A percentile compares a stretch with the other conserved stretches of the same genome.
phyloP scores from a whole-genome alignment of 2,329 filamentous ascomycete genomes.

The Pochonia chlamydosporia region DNA sequence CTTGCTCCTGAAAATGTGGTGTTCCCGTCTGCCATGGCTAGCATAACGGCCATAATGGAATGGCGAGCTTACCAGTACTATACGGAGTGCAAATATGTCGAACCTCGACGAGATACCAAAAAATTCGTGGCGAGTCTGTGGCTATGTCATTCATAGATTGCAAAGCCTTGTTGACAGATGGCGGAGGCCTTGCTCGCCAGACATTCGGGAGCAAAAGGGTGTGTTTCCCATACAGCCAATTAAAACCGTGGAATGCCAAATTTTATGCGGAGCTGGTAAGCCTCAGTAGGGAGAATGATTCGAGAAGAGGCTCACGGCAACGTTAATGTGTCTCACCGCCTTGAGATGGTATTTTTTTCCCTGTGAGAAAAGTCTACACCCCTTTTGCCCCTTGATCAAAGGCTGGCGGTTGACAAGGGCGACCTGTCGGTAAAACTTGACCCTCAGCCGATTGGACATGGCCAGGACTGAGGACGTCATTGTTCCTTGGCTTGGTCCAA shows the following conservation, averaged over 20 bases:
- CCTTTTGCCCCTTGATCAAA: conserved; percentile 1
- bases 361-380: neutral
- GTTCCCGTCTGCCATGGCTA: no score
- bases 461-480: conserved; percentile 12
- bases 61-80: no score
- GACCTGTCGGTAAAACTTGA: conserved; percentile 6
- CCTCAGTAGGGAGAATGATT: conserved; percentile 9
- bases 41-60: no score
- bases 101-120: no score
- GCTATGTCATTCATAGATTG: no score
- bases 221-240: no score
- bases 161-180: no score
- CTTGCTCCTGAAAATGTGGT: no score
- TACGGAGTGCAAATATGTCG: no score
- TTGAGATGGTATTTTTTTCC: neutral
- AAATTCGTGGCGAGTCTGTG: no score
- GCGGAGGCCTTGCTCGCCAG: no score
- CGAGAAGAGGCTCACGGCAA: conserved; percentile 6
- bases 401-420: conserved; percentile 4
- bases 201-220: no score
- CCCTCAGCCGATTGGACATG: conserved; percentile 11
- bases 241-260: neutral
- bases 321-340: conserved; percentile 10
- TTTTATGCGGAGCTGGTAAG: neutral
- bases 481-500: conserved; percentile 4